Evolutionary conservation across 1,139 yeast genomes (phyloP).

Genomic region (Protomyces pachydermus): DNA sequence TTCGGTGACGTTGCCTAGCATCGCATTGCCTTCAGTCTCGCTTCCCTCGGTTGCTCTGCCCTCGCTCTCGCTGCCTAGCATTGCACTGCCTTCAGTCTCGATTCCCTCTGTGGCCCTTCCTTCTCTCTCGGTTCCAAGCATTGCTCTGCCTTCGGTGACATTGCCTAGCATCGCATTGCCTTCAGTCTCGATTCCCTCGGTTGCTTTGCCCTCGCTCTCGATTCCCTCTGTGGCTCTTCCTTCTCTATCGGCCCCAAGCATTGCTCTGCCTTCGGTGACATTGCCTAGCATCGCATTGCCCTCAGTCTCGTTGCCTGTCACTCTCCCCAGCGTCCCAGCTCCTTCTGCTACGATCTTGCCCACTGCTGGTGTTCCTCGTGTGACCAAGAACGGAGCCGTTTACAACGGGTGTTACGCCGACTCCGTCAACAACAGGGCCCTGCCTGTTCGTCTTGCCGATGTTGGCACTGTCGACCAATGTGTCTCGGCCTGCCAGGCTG

Average conservation of each 20-base stretch:
- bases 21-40: neutral
- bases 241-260: neutral
- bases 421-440: neutral
- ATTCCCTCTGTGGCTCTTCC: neutral
- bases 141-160: neutral
- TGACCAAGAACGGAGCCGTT: neutral
- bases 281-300: neutral
- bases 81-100: neutral
- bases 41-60: neutral
- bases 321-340: neutral
- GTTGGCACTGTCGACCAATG: slow-evolving; percentile 6
- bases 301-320: neutral
- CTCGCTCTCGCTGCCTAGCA: neutral
- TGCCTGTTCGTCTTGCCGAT: neutral
- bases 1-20: neutral
- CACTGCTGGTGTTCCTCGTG: neutral
- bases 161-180: neutral
- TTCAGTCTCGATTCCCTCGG: neutral
- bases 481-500: neutral
- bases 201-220: neutral
- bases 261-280: neutral
- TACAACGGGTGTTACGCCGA: slow-evolving; percentile 5
- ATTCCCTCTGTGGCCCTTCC: neutral
- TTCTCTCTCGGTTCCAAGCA: neutral
- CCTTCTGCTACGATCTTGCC: neutral